Conservation (phyloP, 129 eudicot genomes). For the Kitagawia praeruptora region DNA sequence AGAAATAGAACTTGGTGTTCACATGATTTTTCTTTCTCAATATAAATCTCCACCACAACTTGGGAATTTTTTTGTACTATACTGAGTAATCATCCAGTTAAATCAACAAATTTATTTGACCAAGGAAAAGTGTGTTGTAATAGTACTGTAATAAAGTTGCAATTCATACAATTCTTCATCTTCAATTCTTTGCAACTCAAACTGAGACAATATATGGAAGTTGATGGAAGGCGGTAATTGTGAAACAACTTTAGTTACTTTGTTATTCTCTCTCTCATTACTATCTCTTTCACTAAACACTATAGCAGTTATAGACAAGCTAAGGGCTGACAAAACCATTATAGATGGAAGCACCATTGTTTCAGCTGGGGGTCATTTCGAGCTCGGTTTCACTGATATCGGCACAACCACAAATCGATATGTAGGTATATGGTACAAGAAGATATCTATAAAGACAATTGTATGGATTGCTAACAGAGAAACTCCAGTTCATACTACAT, state of each 20-base stretch:
- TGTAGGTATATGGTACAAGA: conserved; percentile 10
- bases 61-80: no score
- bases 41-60: no score
- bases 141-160: no score
- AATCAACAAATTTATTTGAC: no score
- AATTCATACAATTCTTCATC: not conserved
- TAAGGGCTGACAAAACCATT: conserved; percentile 9
- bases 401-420: conserved; percentile 7
- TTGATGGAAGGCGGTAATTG: no score
- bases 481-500: conserved; percentile 8
- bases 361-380: conserved; percentile 6
- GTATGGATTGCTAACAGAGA: conserved; percentile 34
- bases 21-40: no score
- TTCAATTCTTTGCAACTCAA: no score
- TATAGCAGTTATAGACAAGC: not conserved
- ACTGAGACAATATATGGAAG: no score
- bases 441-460: conserved; percentile 4
- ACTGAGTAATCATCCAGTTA: no score
- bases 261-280: not conserved
- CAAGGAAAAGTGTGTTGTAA: no score
- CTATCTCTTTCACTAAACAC: not conserved
- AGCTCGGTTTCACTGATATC: conserved; percentile 8
- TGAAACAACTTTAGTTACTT: not conserved
- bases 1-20: no score
- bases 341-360: conserved; percentile 12